These are phyloP conservation scores for Aspergillus ochraceus DNA, from an alignment of 2,329 filamentous ascomycete genomes.

Conservation along the genomic window DNA sequence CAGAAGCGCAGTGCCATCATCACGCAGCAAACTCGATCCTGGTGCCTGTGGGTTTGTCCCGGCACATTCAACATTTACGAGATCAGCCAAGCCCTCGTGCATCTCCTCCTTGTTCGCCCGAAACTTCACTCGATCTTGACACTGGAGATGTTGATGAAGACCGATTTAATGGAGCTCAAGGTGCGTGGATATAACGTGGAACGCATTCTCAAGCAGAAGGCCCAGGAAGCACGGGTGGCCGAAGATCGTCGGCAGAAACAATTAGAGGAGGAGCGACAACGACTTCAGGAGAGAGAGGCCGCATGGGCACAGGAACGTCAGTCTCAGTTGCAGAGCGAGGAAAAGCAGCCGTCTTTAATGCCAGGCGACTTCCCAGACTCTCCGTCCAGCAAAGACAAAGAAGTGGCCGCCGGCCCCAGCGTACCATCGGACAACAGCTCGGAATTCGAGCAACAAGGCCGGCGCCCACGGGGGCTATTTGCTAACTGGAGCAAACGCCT, in stretches of 20 bases:
- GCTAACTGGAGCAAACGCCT: conserved; percentile 67
- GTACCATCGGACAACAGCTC: conserved; percentile 24
- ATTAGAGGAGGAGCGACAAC: conserved; percentile 69
- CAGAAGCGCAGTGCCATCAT: conserved; percentile 76
- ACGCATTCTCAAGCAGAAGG: conserved; percentile 84
- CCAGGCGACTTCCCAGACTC: conserved; percentile 73
- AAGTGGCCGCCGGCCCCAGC: conserved; percentile 9
- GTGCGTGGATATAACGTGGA: conserved; percentile 95
- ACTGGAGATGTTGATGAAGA: conserved; percentile 84
- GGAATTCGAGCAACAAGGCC: conserved; percentile 36
- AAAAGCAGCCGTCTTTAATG: conserved; percentile 54
- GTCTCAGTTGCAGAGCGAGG: conserved; percentile 19
- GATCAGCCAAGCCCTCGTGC: conserved; percentile 82
- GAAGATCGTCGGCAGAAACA: conserved; percentile 76
- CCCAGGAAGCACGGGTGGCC: conserved; percentile 81
- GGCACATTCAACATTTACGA: conserved; percentile 82
- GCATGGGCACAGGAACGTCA: conserved; percentile 47
- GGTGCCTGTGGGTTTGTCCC: conserved; percentile 74
- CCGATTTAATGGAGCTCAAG: conserved; percentile 77
- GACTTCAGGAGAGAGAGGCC: conserved; percentile 61
- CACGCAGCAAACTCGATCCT: conserved; percentile 56
- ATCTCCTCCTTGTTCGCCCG: conserved; percentile 75
- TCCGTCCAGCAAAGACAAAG: conserved; percentile 52
- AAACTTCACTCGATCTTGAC: conserved; percentile 88
- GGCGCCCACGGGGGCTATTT: conserved; percentile 61